These are phyloP conservation scores for Vararia minispora DNA, from an alignment of 768 basidiomycete genomes.

Conservation along the genomic window DNA sequence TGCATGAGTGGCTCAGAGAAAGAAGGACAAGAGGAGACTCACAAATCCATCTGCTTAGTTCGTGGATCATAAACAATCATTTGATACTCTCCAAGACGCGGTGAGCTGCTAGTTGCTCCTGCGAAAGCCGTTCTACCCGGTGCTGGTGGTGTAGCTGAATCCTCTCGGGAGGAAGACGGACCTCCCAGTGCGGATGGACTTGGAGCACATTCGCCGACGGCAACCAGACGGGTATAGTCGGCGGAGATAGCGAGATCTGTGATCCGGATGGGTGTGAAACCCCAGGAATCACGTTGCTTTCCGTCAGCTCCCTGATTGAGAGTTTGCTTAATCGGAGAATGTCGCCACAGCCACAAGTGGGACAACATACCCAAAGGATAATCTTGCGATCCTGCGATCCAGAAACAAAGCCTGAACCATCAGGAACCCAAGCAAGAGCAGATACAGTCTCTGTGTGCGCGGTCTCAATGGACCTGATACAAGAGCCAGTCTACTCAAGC, in stretches of 20 bases:
- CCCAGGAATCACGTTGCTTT: constrained; percentile 60
- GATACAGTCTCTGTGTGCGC: constrained; percentile 78
- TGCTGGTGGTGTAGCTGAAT: constrained; percentile 14
- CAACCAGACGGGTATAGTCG: constrained; percentile 72
- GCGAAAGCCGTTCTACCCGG: constrained; percentile 18
- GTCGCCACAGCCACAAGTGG: constrained; percentile 1
- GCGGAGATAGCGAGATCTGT: constrained; percentile 83
- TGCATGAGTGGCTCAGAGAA: constrained; percentile 7
- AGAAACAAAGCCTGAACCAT: constrained; percentile 84
- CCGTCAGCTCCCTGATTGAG: constrained; percentile 59
- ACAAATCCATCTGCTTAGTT: constrained; percentile 61
- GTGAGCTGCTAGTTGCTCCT: constrained; percentile 20
- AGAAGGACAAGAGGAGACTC: constrained; percentile 22
- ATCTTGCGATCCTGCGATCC: constrained; percentile 79
- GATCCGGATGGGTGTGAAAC: constrained; percentile 62
- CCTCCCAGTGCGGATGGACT: constrained; percentile 7
- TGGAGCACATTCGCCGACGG: constrained; percentile 58
- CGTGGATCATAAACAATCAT: constrained; percentile 71
- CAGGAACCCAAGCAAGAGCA: constrained; percentile 78
- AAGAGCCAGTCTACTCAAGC: constrained; percentile 73
- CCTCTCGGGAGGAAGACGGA: constrained; percentile 8
- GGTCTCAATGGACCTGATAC: constrained; percentile 50
- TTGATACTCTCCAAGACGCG: constrained; percentile 37
- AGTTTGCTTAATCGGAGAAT: constrained; percentile 8
- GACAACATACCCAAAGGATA: constrained; percentile 61